Percentiles rank a stretch among this genome's conserved stretches.
Evolutionary conservation across 805 yeast species (phyloP).

Genomic region (Teunomyces kruisii): DNA sequence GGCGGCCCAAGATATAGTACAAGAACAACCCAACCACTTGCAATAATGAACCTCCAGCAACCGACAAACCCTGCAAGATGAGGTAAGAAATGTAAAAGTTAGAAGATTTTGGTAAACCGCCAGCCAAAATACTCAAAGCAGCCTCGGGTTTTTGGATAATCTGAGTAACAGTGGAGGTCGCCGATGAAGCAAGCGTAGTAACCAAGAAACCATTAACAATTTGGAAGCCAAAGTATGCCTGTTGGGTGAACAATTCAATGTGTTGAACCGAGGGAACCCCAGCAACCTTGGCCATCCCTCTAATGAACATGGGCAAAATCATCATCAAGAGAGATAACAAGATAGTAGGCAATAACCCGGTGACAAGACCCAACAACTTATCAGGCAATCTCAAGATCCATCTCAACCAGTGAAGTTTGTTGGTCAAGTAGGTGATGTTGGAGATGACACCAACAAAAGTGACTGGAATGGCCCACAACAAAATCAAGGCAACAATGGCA

Average conservation of each 20-base stretch:
- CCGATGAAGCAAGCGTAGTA: slow-evolving; percentile 79
- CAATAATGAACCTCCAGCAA: slow-evolving; percentile 72
- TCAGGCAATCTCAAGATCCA: slow-evolving; percentile 76
- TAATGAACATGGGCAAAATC: slow-evolving; percentile 80
- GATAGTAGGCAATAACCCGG: slow-evolving; percentile 84
- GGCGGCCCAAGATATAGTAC: slow-evolving; percentile 55
- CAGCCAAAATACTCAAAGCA: slow-evolving; percentile 75
- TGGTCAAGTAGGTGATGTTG: slow-evolving; percentile 72
- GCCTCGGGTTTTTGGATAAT: slow-evolving; percentile 62
- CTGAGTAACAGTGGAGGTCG: slow-evolving; percentile 72
- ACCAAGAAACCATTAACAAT: slow-evolving; percentile 88
- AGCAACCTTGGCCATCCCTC: slow-evolving; percentile 68
- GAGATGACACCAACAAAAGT: slow-evolving; percentile 97
- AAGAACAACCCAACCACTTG: slow-evolving; percentile 64
- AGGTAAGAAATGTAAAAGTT: slow-evolving; percentile 87
- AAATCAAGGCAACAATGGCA: slow-evolving; percentile 54
- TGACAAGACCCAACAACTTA: slow-evolving; percentile 73
- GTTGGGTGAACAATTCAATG: slow-evolving; percentile 79
- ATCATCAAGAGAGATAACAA: slow-evolving; percentile 81
- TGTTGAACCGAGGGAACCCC: slow-evolving; percentile 73
- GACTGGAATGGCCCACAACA: slow-evolving; percentile 84
- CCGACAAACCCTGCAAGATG: slow-evolving; percentile 75
- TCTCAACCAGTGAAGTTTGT: slow-evolving; percentile 67
- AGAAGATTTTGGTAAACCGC: slow-evolving; percentile 82
- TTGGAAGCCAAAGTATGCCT: slow-evolving; percentile 88